Evolutionary conservation across 2,329 filamentous ascomycete genomes (phyloP).

Genomic region (Sporothrix humicola): DNA sequence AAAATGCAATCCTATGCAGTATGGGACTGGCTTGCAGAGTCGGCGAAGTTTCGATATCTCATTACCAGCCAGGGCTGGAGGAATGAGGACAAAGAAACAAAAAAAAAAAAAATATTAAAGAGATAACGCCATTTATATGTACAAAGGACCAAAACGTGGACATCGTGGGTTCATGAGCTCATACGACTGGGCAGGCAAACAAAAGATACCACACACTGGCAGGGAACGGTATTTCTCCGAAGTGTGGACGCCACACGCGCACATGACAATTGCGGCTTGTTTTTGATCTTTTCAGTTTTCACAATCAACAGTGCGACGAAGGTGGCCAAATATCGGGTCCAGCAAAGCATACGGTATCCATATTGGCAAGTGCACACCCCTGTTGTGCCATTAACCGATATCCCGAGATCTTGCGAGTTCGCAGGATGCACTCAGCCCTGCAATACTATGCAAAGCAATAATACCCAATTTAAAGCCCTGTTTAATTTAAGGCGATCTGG

Average conservation of each 20-base stretch:
- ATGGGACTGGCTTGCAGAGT: background rate
- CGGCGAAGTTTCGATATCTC: background rate
- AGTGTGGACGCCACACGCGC: background rate
- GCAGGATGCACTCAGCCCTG: conserved; percentile 26
- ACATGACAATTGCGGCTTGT: background rate
- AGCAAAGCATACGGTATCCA: background rate
- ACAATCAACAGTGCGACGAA: background rate
- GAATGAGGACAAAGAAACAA: background rate
- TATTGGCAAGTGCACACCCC: background rate
- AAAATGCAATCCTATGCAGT: background rate
- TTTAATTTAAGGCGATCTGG: background rate
- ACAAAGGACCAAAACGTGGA: background rate
- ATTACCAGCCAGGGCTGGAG: background rate
- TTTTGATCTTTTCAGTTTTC: background rate
- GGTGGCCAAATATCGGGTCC: background rate
- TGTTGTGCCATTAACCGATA: background rate
- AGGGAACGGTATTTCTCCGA: background rate
- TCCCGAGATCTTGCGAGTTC: conserved; percentile 14
- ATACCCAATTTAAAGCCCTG: background rate
- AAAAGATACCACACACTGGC: background rate
- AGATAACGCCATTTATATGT: conserved; percentile 14
- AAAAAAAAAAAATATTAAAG: background rate
- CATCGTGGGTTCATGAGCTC: conserved; percentile 33
- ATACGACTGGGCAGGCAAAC: conserved; percentile 27
- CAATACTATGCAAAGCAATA: background rate